These are phyloP conservation scores for Thelephora aurantiotincta DNA, from an alignment of 768 basidiomycete genomes.

Conservation along the genomic window DNA sequence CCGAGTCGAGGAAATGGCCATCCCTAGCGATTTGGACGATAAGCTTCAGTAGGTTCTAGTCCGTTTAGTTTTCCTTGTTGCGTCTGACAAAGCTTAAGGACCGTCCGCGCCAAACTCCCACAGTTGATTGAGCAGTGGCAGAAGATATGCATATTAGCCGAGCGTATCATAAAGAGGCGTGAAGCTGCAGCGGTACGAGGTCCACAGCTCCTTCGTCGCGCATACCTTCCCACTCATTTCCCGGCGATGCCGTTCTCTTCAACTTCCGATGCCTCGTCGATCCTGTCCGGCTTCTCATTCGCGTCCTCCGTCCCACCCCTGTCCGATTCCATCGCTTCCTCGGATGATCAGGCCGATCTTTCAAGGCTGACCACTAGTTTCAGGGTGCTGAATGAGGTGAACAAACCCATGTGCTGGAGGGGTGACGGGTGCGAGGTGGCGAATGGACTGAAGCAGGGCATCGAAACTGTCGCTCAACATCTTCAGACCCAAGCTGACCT, in stretches of 20 bases:
- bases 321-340: conserved; percentile 3
- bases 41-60: conserved; percentile 51
- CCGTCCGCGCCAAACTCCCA: conserved; percentile 58
- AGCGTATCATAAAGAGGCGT: conserved; percentile 80
- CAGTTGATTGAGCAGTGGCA: conserved; percentile 86
- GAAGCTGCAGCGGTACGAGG: conserved; percentile 85
- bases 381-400: conserved; percentile 63
- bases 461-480: conserved; percentile 54
- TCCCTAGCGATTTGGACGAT: conserved; percentile 85
- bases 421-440: conserved; percentile 73
- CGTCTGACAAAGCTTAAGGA: conserved; percentile 25
- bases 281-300: conserved; percentile 13
- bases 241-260: conserved; percentile 33
- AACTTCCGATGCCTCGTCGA: conserved; percentile 19
- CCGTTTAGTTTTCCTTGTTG: background rate
- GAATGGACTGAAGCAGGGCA: conserved; percentile 59
- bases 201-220: conserved; percentile 42
- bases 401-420: conserved; percentile 62
- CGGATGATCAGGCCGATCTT: conserved; percentile 55
- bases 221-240: conserved; percentile 59
- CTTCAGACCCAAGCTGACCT: conserved; percentile 60
- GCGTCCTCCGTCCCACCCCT: conserved; percentile 1
- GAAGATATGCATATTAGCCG: conserved; percentile 72
- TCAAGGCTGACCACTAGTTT: conserved; percentile 74
- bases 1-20: conserved; percentile 76